Conservation (phyloP, 495 filamentous ascomycete species). For the Annulohypoxylon maeteangense region DNA sequence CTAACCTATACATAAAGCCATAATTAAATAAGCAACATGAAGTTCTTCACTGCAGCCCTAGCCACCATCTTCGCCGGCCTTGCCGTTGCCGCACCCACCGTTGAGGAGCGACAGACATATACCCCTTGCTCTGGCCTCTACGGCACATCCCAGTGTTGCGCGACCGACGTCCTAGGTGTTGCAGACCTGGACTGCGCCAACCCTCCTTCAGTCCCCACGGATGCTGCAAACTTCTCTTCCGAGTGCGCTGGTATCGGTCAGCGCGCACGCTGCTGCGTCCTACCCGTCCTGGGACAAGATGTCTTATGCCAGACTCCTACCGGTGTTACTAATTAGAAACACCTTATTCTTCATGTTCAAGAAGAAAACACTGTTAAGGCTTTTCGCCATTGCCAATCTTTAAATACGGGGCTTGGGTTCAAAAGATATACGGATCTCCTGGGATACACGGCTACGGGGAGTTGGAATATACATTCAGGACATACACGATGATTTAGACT, state of each 20-base stretch:
- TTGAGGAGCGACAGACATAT: conserved; percentile 50
- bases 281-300: conserved; percentile 53
- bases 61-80: conserved; percentile 33
- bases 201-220: conserved; percentile 46
- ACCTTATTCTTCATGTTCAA: neutral
- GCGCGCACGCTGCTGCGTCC: conserved; percentile 58
- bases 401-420: neutral
- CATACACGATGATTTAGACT: conserved; percentile 13
- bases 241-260: conserved; percentile 54
- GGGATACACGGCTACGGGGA: neutral
- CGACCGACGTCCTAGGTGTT: conserved; percentile 56
- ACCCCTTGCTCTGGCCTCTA: conserved; percentile 55
- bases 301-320: conserved; percentile 53
- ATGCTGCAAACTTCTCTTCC: conserved; percentile 46
- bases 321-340: conserved; percentile 46
- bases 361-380: conserved; percentile 8
- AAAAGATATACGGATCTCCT: neutral
- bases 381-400: neutral
- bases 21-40: conserved; percentile 37
- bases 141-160: conserved; percentile 55
- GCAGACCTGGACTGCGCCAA: conserved; percentile 56
- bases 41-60: conserved; percentile 36
- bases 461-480: conserved; percentile 1
- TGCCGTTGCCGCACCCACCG: conserved; percentile 38
- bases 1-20: neutral